These are phyloP conservation scores for Tetracentron sinense DNA, from an alignment of 164 flowering plant species.

Conservation along the genomic window DNA sequence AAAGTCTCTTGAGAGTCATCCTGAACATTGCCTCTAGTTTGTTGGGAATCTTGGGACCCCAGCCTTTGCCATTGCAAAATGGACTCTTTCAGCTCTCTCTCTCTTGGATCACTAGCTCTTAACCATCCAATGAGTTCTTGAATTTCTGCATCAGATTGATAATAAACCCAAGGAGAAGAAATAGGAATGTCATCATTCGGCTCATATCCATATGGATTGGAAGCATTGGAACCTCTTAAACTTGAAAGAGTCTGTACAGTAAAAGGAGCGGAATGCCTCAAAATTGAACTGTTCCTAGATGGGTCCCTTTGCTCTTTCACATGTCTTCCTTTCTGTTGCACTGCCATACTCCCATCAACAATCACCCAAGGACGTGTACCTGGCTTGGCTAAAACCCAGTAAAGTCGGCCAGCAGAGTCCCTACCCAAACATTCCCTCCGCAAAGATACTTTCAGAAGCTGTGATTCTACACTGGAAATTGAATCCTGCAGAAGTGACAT, in stretches of 20 bases:
- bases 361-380: conserved; percentile 45
- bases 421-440: conserved; percentile 72
- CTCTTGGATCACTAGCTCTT: conserved; percentile 50
- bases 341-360: conserved; percentile 40
- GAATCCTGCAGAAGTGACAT: conserved; percentile 43
- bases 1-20: conserved; percentile 16
- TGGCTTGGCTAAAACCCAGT: conserved; percentile 56
- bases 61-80: conserved; percentile 52
- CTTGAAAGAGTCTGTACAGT: conserved; percentile 8
- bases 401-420: conserved; percentile 65
- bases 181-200: conserved; percentile 13
- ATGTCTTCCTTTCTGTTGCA: conserved; percentile 14
- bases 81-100: conserved; percentile 75
- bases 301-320: not conserved
- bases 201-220: conserved; percentile 27
- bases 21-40: conserved; percentile 16
- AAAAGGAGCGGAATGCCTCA: conserved; percentile 8
- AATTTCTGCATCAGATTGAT: conserved; percentile 63
- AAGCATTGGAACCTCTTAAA: conserved; percentile 25
- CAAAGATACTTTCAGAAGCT: conserved; percentile 48
- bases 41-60: conserved; percentile 27
- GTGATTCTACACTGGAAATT: conserved; percentile 41
- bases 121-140: conserved; percentile 61
- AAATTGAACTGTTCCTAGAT: conserved; percentile 6
- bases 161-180: conserved; percentile 46